A percentile compares a stretch with the other conserved stretches of the same genome.
Evolutionary conservation across 2,329 filamentous ascomycete species (phyloP).

Genomic region (Curvularia lunata): DNA sequence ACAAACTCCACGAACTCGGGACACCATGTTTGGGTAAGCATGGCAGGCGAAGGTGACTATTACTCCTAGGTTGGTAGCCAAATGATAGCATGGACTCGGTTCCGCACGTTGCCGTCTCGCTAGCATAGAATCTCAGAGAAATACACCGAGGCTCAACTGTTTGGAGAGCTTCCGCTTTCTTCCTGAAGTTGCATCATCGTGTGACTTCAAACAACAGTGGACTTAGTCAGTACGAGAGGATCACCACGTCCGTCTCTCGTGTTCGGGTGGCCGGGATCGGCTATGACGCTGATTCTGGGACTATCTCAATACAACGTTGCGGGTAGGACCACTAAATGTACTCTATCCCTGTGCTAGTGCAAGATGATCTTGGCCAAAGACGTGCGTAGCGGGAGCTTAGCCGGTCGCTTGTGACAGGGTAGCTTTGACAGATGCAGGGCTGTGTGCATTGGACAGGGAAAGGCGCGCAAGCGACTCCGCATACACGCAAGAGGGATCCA

Average conservation of each 20-base stretch:
- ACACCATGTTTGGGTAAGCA: background rate
- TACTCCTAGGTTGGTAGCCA: background rate
- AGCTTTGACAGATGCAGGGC: constrained; percentile 1
- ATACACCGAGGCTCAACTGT: background rate
- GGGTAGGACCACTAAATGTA: constrained; percentile 1
- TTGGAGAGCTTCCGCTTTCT: background rate
- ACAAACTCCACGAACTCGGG: background rate
- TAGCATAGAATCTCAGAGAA: background rate
- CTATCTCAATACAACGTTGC: constrained; percentile 8
- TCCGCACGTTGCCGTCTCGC: background rate
- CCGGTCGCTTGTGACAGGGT: background rate
- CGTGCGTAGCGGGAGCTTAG: constrained; percentile 4
- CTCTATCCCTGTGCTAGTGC: background rate
- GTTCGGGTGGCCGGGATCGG: constrained; percentile 1
- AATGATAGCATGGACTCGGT: background rate
- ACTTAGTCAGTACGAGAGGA: background rate
- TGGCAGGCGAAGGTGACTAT: background rate
- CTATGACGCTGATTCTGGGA: constrained; percentile 2
- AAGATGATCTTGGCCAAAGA: constrained; percentile 1
- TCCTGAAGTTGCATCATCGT: constrained; percentile 1
- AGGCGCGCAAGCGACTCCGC: constrained; percentile 6
- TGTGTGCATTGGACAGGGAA: background rate
- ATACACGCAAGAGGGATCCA: constrained; percentile 5
- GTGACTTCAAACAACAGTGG: background rate
- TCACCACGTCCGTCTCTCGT: background rate